phyloP scores from a whole-genome alignment of 139 green algal species.

The Chlamydomonas incerta region DNA sequence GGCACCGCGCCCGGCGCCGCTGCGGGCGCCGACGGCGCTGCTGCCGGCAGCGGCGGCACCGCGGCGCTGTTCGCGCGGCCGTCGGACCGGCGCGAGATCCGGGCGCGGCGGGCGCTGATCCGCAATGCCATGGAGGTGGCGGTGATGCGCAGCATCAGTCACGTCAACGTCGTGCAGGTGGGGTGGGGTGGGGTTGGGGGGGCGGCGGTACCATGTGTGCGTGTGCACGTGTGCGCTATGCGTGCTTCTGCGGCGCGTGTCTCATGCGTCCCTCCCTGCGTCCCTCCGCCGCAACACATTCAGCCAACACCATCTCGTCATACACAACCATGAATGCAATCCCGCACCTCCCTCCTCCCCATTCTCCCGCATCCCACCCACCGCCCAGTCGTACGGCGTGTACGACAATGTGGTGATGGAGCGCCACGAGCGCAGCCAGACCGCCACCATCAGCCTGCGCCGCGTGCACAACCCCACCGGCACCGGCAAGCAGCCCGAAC shows the following conservation, averaged over 20 bases:
- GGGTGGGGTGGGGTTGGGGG: background rate
- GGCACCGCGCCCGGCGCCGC: background rate
- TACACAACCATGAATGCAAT: no score
- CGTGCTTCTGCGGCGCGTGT: no score
- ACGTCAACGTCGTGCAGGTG: conserved; percentile 5
- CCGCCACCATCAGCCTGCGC: conserved; percentile 16
- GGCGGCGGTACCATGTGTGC: background rate
- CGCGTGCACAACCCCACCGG: background rate
- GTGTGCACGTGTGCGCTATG: no score
- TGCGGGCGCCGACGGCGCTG: no score
- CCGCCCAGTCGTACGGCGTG: background rate
- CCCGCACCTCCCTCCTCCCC: no score
- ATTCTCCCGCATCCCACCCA: no score
- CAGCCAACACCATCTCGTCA: no score
- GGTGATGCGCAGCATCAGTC: background rate
- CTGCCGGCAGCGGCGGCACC: no score
- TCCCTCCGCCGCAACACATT: no score
- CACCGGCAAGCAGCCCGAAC: no score
- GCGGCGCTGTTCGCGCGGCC: no score
- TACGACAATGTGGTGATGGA: conserved; percentile 36
- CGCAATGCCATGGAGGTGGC: background rate
- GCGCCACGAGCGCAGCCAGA: background rate
- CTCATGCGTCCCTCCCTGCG: no score
- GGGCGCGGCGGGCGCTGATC: background rate
- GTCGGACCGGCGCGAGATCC: background rate